phyloP scores from a whole-genome alignment of 805 yeast species.

The Teunomyces funiuensis region DNA sequence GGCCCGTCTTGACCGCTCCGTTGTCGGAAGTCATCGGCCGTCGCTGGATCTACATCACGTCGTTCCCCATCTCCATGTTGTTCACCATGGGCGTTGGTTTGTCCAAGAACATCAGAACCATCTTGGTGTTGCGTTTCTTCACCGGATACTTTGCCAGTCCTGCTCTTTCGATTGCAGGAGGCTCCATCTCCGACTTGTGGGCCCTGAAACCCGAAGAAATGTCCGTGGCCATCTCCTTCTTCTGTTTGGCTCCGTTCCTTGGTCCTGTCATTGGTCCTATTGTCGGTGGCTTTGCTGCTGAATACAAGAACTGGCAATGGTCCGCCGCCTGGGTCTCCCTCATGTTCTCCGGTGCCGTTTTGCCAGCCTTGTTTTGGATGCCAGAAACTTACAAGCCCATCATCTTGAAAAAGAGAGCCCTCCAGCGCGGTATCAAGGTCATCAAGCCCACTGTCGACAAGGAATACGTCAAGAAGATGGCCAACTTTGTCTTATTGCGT shows the following conservation, averaged over 20 bases:
- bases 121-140: slow-evolving; percentile 70
- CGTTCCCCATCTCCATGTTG: slow-evolving; percentile 67
- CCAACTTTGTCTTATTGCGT: slow-evolving; percentile 53
- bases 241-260: slow-evolving; percentile 74
- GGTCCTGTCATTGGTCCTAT: slow-evolving; percentile 82
- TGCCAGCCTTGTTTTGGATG: slow-evolving; percentile 47
- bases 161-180: slow-evolving; percentile 82
- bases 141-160: slow-evolving; percentile 79
- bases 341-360: slow-evolving; percentile 61
- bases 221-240: slow-evolving; percentile 75
- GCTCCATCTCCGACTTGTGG: slow-evolving; percentile 80
- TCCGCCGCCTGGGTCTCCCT: slow-evolving; percentile 65
- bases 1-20: slow-evolving; percentile 73
- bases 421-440: slow-evolving; percentile 54
- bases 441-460: slow-evolving; percentile 27
- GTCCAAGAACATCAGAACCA: slow-evolving; percentile 56
- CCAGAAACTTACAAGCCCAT: slow-evolving; percentile 82
- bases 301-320: slow-evolving; percentile 68
- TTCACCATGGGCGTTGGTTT: slow-evolving; percentile 75
- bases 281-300: slow-evolving; percentile 70
- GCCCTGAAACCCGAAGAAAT: slow-evolving; percentile 50
- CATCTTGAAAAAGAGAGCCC: slow-evolving; percentile 59
- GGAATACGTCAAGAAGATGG: slow-evolving; percentile 44
- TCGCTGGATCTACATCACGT: slow-evolving; percentile 54
- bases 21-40: slow-evolving; percentile 70